Evolutionary conservation across 148 eudicot genomes (phyloP).

Genomic region (Silene conica): DNA sequence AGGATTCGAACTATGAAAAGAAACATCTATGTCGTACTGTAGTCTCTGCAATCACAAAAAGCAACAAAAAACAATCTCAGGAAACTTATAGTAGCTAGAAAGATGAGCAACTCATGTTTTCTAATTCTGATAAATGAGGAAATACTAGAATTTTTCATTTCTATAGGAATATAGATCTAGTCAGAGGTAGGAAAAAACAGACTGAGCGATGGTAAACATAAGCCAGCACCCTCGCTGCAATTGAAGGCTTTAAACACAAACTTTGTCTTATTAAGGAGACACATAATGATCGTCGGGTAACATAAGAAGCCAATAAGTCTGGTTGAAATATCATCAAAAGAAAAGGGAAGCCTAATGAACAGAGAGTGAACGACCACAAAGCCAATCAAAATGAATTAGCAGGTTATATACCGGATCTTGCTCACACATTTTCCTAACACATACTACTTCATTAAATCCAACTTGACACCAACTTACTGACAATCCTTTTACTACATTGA

Average conservation of each 20-base stretch:
- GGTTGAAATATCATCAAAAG: not conserved
- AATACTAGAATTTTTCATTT: too few relatives aligned
- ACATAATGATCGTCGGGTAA: too few relatives aligned
- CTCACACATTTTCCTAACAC: too few relatives aligned
- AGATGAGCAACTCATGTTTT: too few relatives aligned
- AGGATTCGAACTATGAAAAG: conserved; percentile 71
- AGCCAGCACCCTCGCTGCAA: not conserved
- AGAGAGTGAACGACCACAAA: not conserved
- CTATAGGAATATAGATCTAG: too few relatives aligned
- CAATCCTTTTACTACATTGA: too few relatives aligned
- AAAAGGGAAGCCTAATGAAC: not conserved
- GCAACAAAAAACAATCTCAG: conserved; percentile 11
- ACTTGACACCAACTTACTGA: too few relatives aligned
- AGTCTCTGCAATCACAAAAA: conserved; percentile 40
- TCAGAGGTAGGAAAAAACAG: not conserved
- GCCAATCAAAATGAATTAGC: not conserved
- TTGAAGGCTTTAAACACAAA: not conserved
- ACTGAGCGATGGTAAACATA: not conserved
- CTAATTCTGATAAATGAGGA: too few relatives aligned
- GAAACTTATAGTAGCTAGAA: not conserved
- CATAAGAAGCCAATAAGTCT: not conserved
- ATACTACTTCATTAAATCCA: too few relatives aligned
- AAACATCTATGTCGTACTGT: conserved; percentile 75
- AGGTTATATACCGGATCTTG: not conserved
- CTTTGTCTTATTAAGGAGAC: not conserved